Evolutionary conservation across 2,329 filamentous ascomycete genomes (phyloP).

Genomic region (Arthroderma uncinatum): DNA sequence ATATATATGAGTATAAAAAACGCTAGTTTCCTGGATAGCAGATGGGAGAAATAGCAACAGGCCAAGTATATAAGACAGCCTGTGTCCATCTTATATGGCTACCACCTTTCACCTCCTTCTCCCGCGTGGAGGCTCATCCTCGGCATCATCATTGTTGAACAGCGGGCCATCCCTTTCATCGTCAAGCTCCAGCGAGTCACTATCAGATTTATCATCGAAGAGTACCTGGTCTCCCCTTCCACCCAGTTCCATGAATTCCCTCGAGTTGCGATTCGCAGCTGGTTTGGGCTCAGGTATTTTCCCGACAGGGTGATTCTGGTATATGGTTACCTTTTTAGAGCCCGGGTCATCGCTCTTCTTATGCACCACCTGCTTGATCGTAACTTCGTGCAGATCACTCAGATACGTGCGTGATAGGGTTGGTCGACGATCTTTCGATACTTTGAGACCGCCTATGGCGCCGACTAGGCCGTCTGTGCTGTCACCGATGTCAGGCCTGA

Average conservation of each 20-base stretch:
- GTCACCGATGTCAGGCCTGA: constrained; percentile 53
- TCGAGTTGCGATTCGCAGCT: constrained; percentile 52
- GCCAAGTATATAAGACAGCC: not conserved
- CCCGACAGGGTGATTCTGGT: not conserved
- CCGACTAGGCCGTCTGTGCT: constrained; percentile 87
- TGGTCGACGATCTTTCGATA: constrained; percentile 62
- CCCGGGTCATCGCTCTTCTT: not conserved
- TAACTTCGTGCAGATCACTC: constrained; percentile 66
- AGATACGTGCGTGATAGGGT: constrained; percentile 76
- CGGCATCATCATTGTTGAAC: constrained; percentile 26
- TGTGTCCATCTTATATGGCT: not conserved
- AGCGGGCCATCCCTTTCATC: constrained; percentile 76
- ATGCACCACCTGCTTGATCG: constrained; percentile 39
- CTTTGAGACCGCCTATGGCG: constrained; percentile 71
- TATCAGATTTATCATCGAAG: constrained; percentile 40
- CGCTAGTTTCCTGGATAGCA: not conserved
- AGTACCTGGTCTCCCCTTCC: constrained; percentile 74
- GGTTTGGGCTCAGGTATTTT: constrained; percentile 51
- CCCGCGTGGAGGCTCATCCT: not conserved
- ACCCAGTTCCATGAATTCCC: constrained; percentile 74
- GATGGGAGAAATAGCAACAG: too few relatives aligned
- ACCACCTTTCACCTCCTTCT: not conserved
- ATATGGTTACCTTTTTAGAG: not conserved
- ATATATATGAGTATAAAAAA: not conserved
- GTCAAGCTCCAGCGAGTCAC: constrained; percentile 74